These are phyloP conservation scores for Lablab purpureus DNA, from an alignment of 306 rosid species.

Conservation along the genomic window DNA sequence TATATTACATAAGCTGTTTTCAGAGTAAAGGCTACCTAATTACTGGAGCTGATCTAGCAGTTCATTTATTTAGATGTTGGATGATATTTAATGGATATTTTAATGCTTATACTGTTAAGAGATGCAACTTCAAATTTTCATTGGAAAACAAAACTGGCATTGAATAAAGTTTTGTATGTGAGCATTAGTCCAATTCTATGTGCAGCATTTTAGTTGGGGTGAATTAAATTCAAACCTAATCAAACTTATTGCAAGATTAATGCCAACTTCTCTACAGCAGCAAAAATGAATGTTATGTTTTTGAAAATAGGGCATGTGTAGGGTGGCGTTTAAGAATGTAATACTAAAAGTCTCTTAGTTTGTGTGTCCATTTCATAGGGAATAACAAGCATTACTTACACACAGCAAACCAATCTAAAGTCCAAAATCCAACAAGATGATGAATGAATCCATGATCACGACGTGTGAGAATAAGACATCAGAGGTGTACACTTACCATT, in stretches of 20 bases:
- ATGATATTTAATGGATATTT: too few species aligned
- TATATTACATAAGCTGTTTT: too few species aligned
- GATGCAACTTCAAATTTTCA: too few species aligned
- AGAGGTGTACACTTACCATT: slow-evolving; percentile 31
- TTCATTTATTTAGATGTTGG: too few species aligned
- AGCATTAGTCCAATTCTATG: not conserved
- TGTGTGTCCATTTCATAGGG: slow-evolving; percentile 33
- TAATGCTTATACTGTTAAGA: too few species aligned
- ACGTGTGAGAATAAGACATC: slow-evolving; percentile 38
- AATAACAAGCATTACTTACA: slow-evolving; percentile 33
- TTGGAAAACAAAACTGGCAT: too few species aligned
- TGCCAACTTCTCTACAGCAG: slow-evolving; percentile 3
- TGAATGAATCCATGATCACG: slow-evolving; percentile 36
- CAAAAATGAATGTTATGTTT: slow-evolving; percentile 2
- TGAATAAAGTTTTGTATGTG: not conserved
- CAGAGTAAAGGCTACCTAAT: too few species aligned
- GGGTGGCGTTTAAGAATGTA: not conserved
- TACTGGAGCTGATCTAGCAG: too few species aligned
- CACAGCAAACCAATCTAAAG: slow-evolving; percentile 4
- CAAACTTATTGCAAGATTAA: slow-evolving; percentile 14
- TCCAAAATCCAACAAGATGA: slow-evolving; percentile 37
- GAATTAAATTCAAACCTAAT: slow-evolving; percentile 26
- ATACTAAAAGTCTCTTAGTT: slow-evolving; percentile 1
- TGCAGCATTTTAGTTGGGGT: not conserved
- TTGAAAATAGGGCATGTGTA: not conserved